These are phyloP conservation scores for Chrysophaeum taylorii DNA, from an alignment of 352 stramenopile species.

Conservation along the genomic window DNA sequence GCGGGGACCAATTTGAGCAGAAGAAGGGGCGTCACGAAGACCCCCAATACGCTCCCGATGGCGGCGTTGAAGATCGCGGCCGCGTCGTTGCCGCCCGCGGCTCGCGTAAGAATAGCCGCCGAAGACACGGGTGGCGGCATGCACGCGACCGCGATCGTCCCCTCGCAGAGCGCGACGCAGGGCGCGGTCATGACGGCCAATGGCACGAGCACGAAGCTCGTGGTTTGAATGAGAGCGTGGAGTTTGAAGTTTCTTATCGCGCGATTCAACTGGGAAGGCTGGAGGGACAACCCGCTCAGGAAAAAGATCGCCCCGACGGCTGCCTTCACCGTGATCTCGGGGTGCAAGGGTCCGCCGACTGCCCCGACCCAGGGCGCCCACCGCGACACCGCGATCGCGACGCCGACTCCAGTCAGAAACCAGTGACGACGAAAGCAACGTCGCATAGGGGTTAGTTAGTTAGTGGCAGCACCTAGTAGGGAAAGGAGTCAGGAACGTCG, in stretches of 20 bases:
- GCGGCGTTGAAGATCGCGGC: slow-evolving; percentile 36
- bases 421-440: too few relatives aligned
- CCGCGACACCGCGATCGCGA: neutral
- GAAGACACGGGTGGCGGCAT: slow-evolving; percentile 44
- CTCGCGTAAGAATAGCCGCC: slow-evolving; percentile 37
- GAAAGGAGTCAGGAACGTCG: too few relatives aligned
- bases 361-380: neutral
- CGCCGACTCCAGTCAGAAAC: neutral
- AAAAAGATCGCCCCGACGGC: slow-evolving; percentile 17
- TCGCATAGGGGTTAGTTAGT: too few relatives aligned
- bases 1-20: neutral
- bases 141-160: slow-evolving; percentile 39
- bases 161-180: slow-evolving; percentile 32
- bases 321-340: neutral
- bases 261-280: slow-evolving; percentile 46
- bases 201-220: slow-evolving; percentile 41
- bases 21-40: neutral
- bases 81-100: slow-evolving; percentile 33
- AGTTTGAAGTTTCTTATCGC: slow-evolving; percentile 40
- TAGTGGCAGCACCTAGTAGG: too few relatives aligned
- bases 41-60: slow-evolving; percentile 18
- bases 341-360: neutral
- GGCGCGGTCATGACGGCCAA: slow-evolving; percentile 29
- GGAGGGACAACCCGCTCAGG: slow-evolving; percentile 43
- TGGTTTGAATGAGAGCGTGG: slow-evolving; percentile 39